Conservation (phyloP, 352 stramenopile genomes). For the Phytophthora capsici region DNA sequence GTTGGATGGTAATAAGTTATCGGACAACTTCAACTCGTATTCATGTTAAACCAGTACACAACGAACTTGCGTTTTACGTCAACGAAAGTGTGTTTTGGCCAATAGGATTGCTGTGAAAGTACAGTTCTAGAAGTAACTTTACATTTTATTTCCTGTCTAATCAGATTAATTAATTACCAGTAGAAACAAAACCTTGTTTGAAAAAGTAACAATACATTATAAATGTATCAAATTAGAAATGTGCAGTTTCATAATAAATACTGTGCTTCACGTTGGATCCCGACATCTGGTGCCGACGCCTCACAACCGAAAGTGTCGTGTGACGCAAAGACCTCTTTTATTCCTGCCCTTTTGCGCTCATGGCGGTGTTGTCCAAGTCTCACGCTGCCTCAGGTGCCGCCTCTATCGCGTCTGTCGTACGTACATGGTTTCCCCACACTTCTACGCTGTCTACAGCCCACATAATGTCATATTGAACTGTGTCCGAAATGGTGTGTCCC, state of each 20-base stretch:
- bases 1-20: background rate
- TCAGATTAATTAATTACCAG: background rate
- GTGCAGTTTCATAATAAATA: background rate
- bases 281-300: background rate
- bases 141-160: background rate
- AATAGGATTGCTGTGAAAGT: background rate
- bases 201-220: too few species aligned
- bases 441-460: background rate
- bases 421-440: background rate
- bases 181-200: background rate
- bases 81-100: background rate
- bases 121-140: background rate
- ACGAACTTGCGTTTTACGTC: conserved; percentile 8
- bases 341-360: conserved; percentile 6
- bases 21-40: too few species aligned
- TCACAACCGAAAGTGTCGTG: conserved; percentile 36
- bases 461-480: background rate
- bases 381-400: conserved; percentile 45
- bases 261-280: conserved; percentile 6
- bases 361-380: conserved; percentile 72
- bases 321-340: conserved; percentile 3
- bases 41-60: too few species aligned
- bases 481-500: conserved; percentile 15
- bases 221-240: background rate
- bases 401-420: conserved; percentile 56